phyloP scores from a whole-genome alignment of 768 basidiomycete genomes.

The Hortiboletus campestris region DNA sequence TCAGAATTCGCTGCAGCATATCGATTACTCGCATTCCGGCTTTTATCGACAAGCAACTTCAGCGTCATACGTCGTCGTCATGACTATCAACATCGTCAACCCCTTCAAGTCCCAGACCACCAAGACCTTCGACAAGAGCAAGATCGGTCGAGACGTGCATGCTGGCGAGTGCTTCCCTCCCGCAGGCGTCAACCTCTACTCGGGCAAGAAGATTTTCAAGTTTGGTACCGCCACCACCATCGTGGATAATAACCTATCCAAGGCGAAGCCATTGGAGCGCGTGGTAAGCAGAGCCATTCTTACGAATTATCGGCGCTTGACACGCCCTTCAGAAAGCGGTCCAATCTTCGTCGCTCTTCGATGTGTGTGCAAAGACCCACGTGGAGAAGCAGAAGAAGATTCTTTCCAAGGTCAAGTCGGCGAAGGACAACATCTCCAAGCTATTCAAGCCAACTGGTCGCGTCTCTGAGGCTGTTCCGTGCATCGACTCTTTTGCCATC shows the following conservation, averaged over 20 bases:
- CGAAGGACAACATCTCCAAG: slow-evolving; percentile 13
- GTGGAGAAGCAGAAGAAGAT: slow-evolving; percentile 6
- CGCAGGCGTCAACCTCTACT: neutral
- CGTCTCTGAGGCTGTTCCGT: neutral
- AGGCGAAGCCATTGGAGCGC: neutral
- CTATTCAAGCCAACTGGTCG: slow-evolving; percentile 13
- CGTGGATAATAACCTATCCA: neutral
- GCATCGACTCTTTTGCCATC: neutral
- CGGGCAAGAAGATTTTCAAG: slow-evolving; percentile 9
- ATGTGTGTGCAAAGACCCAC: neutral
- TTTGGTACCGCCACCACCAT: slow-evolving; percentile 1
- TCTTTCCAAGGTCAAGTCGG: slow-evolving; percentile 9
- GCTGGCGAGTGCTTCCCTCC: neutral
- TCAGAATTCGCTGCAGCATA: neutral
- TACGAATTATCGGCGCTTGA: neutral
- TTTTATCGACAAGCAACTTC: slow-evolving; percentile 1
- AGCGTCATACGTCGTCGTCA: slow-evolving; percentile 4
- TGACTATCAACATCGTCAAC: slow-evolving; percentile 11
- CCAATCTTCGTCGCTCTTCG: neutral
- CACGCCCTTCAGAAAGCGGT: neutral
- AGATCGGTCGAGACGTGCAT: neutral
- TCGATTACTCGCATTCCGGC: neutral
- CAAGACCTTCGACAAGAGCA: slow-evolving; percentile 5
- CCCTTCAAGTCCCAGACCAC: slow-evolving; percentile 13
- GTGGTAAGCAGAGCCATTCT: slow-evolving; percentile 1